These are phyloP conservation scores for Eucalyptus polybractea DNA, from an alignment of 345 rosid genomes.

Conservation along the genomic window DNA sequence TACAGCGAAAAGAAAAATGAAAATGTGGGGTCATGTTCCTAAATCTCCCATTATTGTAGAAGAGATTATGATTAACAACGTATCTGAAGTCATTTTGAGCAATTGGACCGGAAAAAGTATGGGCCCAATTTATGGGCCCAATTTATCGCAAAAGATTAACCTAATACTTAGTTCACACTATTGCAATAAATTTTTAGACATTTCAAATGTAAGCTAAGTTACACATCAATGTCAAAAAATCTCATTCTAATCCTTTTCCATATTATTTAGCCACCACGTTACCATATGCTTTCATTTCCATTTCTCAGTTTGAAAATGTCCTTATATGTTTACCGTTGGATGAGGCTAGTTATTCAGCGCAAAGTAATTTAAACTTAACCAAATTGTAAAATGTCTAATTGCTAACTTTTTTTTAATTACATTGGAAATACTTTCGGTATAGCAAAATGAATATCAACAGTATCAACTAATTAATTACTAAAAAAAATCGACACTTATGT, in stretches of 20 bases:
- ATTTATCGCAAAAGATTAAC: neutral
- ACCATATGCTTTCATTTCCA: neutral
- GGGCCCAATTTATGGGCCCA: neutral
- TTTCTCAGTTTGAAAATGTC: neutral
- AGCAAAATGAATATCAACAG: too few relatives aligned
- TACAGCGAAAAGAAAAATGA: neutral
- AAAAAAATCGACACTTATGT: neutral
- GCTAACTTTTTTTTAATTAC: neutral
- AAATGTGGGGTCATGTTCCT: neutral
- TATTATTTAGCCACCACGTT: fast-evolving
- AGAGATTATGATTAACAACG: neutral
- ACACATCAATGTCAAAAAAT: fast-evolving
- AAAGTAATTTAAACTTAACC: too few relatives aligned
- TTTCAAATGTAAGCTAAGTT: neutral
- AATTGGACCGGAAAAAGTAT: neutral
- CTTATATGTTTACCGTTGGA: neutral
- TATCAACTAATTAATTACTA: too few relatives aligned
- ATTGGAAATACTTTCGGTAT: fast-evolving
- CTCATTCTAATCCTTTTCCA: neutral
- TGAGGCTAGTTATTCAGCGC: neutral
- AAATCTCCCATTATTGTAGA: neutral
- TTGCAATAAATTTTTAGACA: neutral
- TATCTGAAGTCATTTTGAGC: neutral
- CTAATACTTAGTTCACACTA: neutral
- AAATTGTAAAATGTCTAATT: neutral